Evolutionary conservation across 495 filamentous ascomycete genomes (phyloP).

Genomic region (Penicillium fimorum): DNA sequence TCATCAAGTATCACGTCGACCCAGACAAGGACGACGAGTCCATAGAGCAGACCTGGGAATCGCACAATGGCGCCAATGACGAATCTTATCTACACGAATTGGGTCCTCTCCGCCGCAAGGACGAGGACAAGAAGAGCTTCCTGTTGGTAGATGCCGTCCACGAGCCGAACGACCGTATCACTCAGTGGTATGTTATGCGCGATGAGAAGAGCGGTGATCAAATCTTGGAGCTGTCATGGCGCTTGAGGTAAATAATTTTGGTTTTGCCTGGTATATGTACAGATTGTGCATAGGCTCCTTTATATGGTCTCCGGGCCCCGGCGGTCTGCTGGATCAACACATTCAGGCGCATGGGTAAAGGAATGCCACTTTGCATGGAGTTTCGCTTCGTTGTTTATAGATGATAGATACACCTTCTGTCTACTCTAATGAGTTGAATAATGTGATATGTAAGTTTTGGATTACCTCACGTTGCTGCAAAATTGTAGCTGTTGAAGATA

Average conservation of each 20-base stretch:
- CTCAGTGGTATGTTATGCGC: constrained; percentile 44
- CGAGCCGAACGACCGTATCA: constrained; percentile 31
- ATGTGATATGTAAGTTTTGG: constrained; percentile 22
- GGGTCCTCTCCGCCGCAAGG: constrained; percentile 42
- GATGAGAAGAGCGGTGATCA: constrained; percentile 35
- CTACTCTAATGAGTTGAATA: constrained; percentile 20
- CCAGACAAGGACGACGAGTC: constrained; percentile 30
- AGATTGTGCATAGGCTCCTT: constrained; percentile 14
- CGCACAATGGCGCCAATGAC: constrained; percentile 37
- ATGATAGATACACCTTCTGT: constrained; percentile 25
- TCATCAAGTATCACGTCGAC: constrained; percentile 49
- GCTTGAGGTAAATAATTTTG: constrained; percentile 25
- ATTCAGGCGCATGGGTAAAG: constrained; percentile 24
- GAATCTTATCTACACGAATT: constrained; percentile 46
- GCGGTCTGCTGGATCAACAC: constrained; percentile 8
- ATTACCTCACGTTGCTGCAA: neutral
- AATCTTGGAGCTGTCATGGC: constrained; percentile 45
- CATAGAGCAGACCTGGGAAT: constrained; percentile 50
- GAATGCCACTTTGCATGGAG: constrained; percentile 20
- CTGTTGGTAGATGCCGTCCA: constrained; percentile 32
- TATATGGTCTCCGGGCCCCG: constrained; percentile 2
- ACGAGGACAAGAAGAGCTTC: constrained; percentile 39
- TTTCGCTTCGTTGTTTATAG: constrained; percentile 29
- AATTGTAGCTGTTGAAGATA: neutral
- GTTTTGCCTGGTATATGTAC: constrained; percentile 9